Conservation (phyloP, 306 rosid genomes). For the Urtica urens region DNA sequence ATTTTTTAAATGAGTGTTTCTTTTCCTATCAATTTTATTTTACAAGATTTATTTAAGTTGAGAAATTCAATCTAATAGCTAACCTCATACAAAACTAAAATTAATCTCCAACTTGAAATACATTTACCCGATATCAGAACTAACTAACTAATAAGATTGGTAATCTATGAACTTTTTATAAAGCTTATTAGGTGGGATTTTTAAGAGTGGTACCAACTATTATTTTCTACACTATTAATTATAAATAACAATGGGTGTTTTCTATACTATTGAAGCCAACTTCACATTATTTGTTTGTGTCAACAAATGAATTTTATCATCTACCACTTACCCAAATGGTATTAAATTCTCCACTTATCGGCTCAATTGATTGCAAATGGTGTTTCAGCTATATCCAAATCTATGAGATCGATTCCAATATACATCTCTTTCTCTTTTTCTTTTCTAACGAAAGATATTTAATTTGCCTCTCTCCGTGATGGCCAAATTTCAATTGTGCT, state of each 20-base stretch:
- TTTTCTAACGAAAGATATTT: background rate
- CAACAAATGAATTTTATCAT: background rate
- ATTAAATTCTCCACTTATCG: background rate
- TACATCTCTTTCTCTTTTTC: background rate
- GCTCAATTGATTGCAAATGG: background rate
- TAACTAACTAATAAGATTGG: too few relatives aligned
- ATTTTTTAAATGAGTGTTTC: too few relatives aligned
- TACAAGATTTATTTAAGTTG: too few relatives aligned
- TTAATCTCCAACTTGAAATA: too few relatives aligned
- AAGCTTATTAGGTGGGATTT: too few relatives aligned
- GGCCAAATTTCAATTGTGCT: background rate
- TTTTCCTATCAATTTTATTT: too few relatives aligned
- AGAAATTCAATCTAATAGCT: too few relatives aligned
- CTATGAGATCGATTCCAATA: background rate
- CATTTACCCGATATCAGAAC: too few relatives aligned
- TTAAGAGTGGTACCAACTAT: too few relatives aligned
- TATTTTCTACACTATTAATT: background rate
- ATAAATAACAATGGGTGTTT: background rate
- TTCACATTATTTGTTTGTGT: background rate
- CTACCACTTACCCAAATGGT: slow-evolving; percentile 11
- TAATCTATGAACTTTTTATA: too few relatives aligned
- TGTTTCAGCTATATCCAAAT: slow-evolving; percentile 3
- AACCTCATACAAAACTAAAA: too few relatives aligned
- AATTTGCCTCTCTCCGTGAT: background rate
- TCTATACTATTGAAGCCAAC: background rate